These are phyloP conservation scores for Saccharomycopsis sp. DNA, from an alignment of 805 yeast species.

Conservation along the genomic window DNA sequence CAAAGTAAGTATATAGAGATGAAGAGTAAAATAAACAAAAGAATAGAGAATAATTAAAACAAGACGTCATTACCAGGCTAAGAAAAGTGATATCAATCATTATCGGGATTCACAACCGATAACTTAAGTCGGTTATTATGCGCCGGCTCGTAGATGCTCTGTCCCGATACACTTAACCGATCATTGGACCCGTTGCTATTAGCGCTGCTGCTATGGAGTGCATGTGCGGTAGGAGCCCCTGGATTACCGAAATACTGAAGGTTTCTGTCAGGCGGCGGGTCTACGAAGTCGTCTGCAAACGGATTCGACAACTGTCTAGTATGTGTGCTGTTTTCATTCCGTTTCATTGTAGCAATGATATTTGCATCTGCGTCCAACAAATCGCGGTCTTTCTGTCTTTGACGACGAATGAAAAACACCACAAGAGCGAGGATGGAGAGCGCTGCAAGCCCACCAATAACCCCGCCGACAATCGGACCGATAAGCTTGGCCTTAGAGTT, in stretches of 20 bases:
- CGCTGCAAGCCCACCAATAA: constrained; percentile 21
- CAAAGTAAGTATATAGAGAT: background rate
- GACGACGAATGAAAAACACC: constrained; percentile 19
- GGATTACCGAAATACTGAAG: constrained; percentile 3
- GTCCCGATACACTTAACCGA: constrained; percentile 6
- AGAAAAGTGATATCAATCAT: constrained; percentile 1
- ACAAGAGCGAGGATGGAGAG: constrained; percentile 17
- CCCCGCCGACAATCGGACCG: constrained; percentile 22
- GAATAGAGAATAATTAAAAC: background rate
- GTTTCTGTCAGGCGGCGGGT: constrained; percentile 6
- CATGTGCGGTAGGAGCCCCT: constrained; percentile 3
- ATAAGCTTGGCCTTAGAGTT: constrained; percentile 17
- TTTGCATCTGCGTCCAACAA: constrained; percentile 22
- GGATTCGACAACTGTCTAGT: constrained; percentile 19
- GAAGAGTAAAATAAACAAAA: background rate
- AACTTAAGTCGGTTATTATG: constrained; percentile 6
- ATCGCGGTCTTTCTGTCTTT: constrained; percentile 21
- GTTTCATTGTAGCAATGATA: constrained; percentile 19
- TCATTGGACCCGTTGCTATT: background rate
- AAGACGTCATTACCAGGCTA: background rate
- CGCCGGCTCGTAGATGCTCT: constrained; percentile 1
- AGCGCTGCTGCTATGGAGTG: constrained; percentile 1
- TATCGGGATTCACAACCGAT: constrained; percentile 19
- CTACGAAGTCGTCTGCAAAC: constrained; percentile 21
- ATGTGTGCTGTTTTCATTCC: constrained; percentile 13